A percentile compares a stretch with the other conserved stretches of the same genome.
phyloP scores from a whole-genome alignment of 1,139 yeast genomes.

The Saccharomyces hybrid region DNA sequence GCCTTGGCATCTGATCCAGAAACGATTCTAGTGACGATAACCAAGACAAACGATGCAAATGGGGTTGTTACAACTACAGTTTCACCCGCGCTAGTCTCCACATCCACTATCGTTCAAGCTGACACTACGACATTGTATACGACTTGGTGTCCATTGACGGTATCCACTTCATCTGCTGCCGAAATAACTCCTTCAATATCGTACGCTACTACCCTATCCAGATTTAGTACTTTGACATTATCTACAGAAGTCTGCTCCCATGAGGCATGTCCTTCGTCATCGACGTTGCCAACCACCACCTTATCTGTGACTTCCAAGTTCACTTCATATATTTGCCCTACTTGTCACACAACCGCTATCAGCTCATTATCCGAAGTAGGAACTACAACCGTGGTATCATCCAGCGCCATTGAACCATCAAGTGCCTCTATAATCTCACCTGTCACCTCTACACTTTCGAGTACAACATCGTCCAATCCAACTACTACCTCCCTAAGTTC shows the following conservation, averaged over 20 bases:
- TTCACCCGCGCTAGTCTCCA: background rate
- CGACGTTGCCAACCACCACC: constrained; percentile 35
- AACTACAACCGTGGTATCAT: background rate
- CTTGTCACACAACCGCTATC: background rate
- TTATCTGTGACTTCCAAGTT: constrained; percentile 3
- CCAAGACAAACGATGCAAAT: constrained; percentile 46
- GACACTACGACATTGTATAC: background rate
- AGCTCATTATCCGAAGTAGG: background rate
- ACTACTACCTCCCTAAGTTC: constrained; percentile 1
- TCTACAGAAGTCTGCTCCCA: constrained; percentile 90
- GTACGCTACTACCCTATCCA: background rate
- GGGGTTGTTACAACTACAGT: background rate
- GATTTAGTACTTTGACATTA: background rate
- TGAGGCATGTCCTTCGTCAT: constrained; percentile 81
- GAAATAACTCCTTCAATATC: background rate
- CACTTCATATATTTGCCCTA: constrained; percentile 2
- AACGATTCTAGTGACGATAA: background rate
- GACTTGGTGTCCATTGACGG: background rate
- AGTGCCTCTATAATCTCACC: background rate
- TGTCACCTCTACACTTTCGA: background rate
- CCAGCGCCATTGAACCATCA: background rate
- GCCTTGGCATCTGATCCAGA: background rate
- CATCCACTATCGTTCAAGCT: background rate
- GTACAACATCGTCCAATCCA: background rate
- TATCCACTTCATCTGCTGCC: background rate